phyloP scores from a whole-genome alignment of 1,139 yeast genomes.

The Eremothecium gossypii region DNA sequence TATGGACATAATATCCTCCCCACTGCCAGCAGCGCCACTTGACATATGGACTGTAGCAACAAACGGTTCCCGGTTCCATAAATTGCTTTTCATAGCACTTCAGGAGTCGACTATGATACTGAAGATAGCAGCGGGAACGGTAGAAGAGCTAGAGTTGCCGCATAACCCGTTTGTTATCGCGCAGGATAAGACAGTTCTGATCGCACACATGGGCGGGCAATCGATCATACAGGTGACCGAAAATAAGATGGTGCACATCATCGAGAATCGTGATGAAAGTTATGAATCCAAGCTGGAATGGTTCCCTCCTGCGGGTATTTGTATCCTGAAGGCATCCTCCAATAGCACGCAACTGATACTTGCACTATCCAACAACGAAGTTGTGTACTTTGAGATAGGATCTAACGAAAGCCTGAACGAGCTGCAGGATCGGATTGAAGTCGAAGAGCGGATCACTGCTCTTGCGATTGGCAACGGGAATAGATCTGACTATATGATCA shows the following conservation, averaged over 20 bases:
- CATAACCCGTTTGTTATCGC: conserved; percentile 40
- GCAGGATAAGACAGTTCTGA: conserved; percentile 54
- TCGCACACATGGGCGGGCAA: conserved; percentile 56
- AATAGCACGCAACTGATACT: conserved; percentile 62
- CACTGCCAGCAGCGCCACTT: conserved; percentile 21
- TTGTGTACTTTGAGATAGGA: conserved; percentile 72
- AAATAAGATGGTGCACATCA: conserved; percentile 63
- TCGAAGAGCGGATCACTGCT: conserved; percentile 45
- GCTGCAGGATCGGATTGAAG: conserved; percentile 52
- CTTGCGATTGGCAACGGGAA: conserved; percentile 45
- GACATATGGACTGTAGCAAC: conserved; percentile 31
- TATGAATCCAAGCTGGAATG: conserved; percentile 43
- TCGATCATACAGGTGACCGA: conserved; percentile 67
- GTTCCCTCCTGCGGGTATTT: conserved; percentile 77
- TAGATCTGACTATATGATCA: conserved; percentile 51
- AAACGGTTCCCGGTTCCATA: conserved; percentile 36
- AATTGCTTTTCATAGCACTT: conserved; percentile 32
- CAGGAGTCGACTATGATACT: conserved; percentile 21
- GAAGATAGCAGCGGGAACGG: conserved; percentile 37
- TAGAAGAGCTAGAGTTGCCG: conserved; percentile 65
- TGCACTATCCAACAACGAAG: conserved; percentile 61
- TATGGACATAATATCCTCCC: conserved; percentile 19
- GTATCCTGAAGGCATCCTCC: conserved; percentile 49
- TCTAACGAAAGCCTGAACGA: conserved; percentile 56
- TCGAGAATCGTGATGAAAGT: conserved; percentile 25